A percentile compares a stretch with the other conserved stretches of the same genome.
Conservation (phyloP, 139 green algal genomes). For the Chlorella ohadii region DNA sequence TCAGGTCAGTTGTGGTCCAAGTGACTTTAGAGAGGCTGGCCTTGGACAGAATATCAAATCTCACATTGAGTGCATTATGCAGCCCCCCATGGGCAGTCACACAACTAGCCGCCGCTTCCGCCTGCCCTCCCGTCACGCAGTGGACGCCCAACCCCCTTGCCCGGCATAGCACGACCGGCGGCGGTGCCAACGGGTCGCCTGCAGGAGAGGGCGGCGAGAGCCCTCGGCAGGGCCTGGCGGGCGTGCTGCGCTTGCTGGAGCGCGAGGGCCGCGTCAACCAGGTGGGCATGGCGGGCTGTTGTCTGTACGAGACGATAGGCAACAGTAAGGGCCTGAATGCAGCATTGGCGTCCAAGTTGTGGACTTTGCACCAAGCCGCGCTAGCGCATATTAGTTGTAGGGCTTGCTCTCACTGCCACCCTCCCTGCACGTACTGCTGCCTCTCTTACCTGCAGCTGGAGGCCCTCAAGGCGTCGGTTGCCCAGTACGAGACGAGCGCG, state of each 20-base stretch:
- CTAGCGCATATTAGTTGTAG: too few species aligned
- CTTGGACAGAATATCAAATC: too few species aligned
- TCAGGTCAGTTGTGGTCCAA: not conserved
- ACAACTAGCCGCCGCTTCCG: too few species aligned
- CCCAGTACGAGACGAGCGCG: not conserved
- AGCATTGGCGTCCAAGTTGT: too few species aligned
- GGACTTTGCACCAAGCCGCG: too few species aligned
- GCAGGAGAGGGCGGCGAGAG: not conserved
- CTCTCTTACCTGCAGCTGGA: not conserved
- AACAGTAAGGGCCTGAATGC: too few species aligned
- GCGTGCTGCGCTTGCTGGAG: not conserved
- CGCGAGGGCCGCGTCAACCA: not conserved
- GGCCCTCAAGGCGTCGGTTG: not conserved
- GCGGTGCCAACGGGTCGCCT: not conserved
- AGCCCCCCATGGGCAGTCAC: too few species aligned
- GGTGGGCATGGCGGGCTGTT: not conserved
- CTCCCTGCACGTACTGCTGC: too few species aligned
- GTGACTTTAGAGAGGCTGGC: too few species aligned
- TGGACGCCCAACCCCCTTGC: conserved; percentile 14
- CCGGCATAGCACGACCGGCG: not conserved
- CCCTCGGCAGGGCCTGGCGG: not conserved
- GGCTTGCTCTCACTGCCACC: too few species aligned
- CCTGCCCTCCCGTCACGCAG: not conserved
- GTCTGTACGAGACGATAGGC: too few species aligned
- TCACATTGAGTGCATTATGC: too few species aligned